phyloP scores from a whole-genome alignment of 2,329 filamentous ascomycete species.

The Diaporthe sp. region DNA sequence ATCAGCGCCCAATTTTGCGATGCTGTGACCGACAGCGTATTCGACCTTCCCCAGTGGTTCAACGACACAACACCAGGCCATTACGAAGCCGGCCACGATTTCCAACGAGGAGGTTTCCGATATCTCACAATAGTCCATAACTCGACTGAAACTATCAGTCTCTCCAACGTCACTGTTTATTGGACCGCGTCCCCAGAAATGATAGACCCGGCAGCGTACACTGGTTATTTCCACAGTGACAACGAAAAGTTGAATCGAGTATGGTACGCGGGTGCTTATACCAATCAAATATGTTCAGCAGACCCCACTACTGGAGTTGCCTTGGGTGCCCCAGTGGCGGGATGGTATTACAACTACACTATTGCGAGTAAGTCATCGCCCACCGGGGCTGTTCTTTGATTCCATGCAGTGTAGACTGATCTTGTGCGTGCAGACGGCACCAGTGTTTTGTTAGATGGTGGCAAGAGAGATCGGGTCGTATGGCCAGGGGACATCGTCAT shows the following conservation, averaged over 20 bases:
- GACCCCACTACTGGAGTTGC: constrained; percentile 17
- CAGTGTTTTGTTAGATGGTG: constrained; percentile 55
- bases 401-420: background rate
- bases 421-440: constrained; percentile 35
- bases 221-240: constrained; percentile 45
- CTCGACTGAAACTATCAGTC: constrained; percentile 53
- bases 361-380: constrained; percentile 40
- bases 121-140: constrained; percentile 57
- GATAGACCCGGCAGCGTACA: constrained; percentile 44
- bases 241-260: constrained; percentile 51
- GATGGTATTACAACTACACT: constrained; percentile 44
- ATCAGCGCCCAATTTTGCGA: constrained; percentile 30
- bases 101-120: constrained; percentile 59
- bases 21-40: constrained; percentile 11
- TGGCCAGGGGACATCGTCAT: constrained; percentile 72
- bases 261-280: constrained; percentile 53
- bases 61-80: constrained; percentile 20
- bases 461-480: constrained; percentile 63
- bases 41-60: constrained; percentile 22
- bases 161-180: constrained; percentile 52
- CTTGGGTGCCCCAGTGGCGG: background rate
- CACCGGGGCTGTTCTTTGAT: too few species aligned
- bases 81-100: constrained; percentile 26
- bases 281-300: constrained; percentile 47
- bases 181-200: constrained; percentile 52